Base-by-base conservation (phyloP, 208 protist genomes). In the Leishmania lainsoni region DNA sequence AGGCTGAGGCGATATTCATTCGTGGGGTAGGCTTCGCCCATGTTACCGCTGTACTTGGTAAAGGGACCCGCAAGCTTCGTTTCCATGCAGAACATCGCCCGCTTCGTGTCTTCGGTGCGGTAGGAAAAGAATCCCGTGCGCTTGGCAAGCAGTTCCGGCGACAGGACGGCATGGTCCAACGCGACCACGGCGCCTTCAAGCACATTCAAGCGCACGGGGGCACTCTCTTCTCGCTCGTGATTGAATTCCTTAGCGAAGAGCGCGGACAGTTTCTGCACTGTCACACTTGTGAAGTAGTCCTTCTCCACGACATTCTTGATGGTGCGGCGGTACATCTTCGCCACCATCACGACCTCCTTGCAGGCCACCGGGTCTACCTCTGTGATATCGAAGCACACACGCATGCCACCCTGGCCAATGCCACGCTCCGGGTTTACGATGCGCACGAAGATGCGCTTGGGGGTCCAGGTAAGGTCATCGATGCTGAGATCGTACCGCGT, bases 41-140 rank as follows among this genome's bases (percentile, higher is more conserved):
- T 92, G 89, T 96, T 96, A 68, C 89, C 93, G 86, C 94, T 96
- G 86, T 96, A 94, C 86, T 96, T 96, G 74, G 91, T 94, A 68
- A 93, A 96, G 59, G 80, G 75, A 2, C 93, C 93, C 17, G 71
- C 39, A 22, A 96, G 86, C 76, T 87, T 92, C 39, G 86, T 79
- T 81, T 96, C 93, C 58, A 96, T 91, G 54, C 85, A 76, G 80
- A 94, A 94, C 81, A 92, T 85, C 35, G 92, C 76, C 29, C 86
- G 81, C 52, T 92, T 74, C 29, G 87, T 89, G 83, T 94, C 89
- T 5, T 78, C 83, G 0, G 88, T 92, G 52, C 80, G 75, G 83
- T 93, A 92, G n/a, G 91, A 91, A 75, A 95, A 95, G 83, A 95
- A 95, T 29, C 89, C 87, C 4, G 81, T 87, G 63, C 81, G 81